phyloP scores from a whole-genome alignment of 2,329 filamentous ascomycete species.

The Apiospora hydei region DNA sequence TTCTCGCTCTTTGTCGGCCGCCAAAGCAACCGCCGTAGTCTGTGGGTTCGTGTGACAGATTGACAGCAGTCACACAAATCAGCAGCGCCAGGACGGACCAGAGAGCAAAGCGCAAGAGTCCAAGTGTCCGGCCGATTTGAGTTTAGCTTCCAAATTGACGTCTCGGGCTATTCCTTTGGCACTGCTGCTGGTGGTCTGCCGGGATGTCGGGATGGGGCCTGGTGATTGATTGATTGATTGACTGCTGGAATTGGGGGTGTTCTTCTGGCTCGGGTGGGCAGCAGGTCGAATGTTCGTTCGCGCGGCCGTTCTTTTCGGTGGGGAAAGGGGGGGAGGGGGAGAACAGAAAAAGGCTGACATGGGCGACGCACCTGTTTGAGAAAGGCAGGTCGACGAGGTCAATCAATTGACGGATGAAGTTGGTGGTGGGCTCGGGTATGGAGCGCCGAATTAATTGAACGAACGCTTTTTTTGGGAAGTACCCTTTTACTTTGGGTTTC shows the following conservation, averaged over 20 bases:
- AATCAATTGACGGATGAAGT: background rate
- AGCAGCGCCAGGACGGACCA: background rate
- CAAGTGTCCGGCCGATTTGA: background rate
- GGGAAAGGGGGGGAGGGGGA: background rate
- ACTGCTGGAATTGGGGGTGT: background rate
- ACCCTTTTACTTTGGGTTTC: background rate
- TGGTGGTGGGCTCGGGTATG: slow-evolving; percentile 18
- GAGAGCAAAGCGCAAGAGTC: background rate
- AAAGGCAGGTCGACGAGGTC: background rate
- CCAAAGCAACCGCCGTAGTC: background rate
- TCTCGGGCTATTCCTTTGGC: background rate
- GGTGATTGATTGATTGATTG: background rate
- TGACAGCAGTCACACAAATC: slow-evolving; percentile 14
- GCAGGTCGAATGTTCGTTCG: slow-evolving; percentile 7
- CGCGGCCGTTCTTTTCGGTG: slow-evolving; percentile 15
- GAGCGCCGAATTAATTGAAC: slow-evolving; percentile 19
- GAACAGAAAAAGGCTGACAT: slow-evolving; percentile 4
- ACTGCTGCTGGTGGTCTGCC: background rate
- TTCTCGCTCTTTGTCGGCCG: background rate
- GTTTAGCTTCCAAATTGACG: slow-evolving; percentile 21
- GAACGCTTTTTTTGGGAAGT: background rate
- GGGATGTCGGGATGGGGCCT: background rate
- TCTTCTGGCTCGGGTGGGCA: background rate
- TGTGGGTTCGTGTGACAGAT: slow-evolving; percentile 5
- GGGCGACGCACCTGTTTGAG: slow-evolving; percentile 10